Percentiles rank a stretch among this genome's conserved stretches.
phyloP scores from a whole-genome alignment of 331 rosid species.

The Stylosanthes scabra region DNA sequence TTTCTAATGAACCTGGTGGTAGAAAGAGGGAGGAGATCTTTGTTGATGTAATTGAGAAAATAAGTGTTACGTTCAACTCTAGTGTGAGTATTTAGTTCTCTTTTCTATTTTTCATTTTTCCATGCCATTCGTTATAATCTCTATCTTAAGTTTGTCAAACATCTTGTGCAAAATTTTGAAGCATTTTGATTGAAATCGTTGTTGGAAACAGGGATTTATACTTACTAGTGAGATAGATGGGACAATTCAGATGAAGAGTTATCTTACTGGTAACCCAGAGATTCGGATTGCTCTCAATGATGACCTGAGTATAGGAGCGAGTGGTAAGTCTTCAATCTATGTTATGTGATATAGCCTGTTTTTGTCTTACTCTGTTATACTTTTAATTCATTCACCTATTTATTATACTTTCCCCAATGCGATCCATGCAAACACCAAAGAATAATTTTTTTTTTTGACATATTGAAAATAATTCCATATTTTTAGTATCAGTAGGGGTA shows the following conservation, averaged over 20 bases:
- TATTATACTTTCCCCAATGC: too few species aligned
- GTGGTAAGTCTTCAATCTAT: slow-evolving; percentile 58
- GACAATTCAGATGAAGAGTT: slow-evolving; percentile 98
- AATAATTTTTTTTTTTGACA: not conserved
- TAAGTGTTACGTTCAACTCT: slow-evolving; percentile 92
- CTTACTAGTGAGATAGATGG: slow-evolving; percentile 97
- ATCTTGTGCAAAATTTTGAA: slow-evolving; percentile 31
- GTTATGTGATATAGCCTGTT: slow-evolving; percentile 36
- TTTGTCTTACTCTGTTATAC: not conserved
- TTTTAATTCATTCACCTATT: not conserved
- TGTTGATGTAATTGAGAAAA: slow-evolving; percentile 93
- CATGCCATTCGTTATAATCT: not conserved
- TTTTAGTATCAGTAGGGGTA: slow-evolving; percentile 9
- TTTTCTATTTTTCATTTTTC: not conserved
- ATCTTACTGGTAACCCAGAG: slow-evolving; percentile 94
- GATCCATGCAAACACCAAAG: too few species aligned
- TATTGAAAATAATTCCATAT: slow-evolving; percentile 7
- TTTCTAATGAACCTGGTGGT: slow-evolving; percentile 92
- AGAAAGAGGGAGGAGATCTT: slow-evolving; percentile 93
- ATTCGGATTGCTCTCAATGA: slow-evolving; percentile 92
- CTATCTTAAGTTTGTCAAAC: slow-evolving; percentile 7
- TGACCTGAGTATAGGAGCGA: slow-evolving; percentile 83
- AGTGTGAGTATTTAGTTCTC: slow-evolving; percentile 65
- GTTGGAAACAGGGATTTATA: slow-evolving; percentile 78
- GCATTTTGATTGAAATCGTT: slow-evolving; percentile 26